Evolutionary conservation across 306 rosid species (phyloP).

Genomic region (Cicer bijugum): DNA sequence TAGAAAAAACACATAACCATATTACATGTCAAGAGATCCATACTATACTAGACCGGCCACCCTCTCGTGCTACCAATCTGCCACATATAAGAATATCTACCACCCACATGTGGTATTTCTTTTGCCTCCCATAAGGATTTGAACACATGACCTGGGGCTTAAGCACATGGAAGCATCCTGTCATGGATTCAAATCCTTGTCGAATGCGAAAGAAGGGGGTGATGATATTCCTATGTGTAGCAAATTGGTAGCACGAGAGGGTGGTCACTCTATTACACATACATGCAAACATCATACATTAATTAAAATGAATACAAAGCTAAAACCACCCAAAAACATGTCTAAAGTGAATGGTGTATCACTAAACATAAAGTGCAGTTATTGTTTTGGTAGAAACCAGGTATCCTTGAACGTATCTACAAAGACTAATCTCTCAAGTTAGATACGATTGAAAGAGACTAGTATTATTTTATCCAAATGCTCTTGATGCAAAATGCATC

Average conservation of each 20-base stretch:
- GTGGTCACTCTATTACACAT: background rate
- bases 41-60: background rate
- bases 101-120: background rate
- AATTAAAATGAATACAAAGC: background rate
- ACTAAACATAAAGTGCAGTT: background rate
- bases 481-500: background rate
- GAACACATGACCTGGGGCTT: too few species aligned
- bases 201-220: background rate
- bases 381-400: background rate
- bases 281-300: constrained; percentile 1
- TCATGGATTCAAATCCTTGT: too few species aligned
- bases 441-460: background rate
- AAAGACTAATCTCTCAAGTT: background rate
- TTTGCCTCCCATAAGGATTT: background rate
- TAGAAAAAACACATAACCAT: constrained; percentile 42
- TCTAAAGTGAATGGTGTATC: background rate
- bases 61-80: background rate
- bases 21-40: constrained; percentile 30
- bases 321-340: background rate
- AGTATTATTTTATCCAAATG: background rate
- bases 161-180: too few species aligned
- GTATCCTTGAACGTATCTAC: background rate
- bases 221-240: background rate
- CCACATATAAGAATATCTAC: background rate
- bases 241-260: background rate